Evolutionary conservation across 1,284 basidiomycete genomes (phyloP).

Genomic region (Stereum hirsutum): DNA sequence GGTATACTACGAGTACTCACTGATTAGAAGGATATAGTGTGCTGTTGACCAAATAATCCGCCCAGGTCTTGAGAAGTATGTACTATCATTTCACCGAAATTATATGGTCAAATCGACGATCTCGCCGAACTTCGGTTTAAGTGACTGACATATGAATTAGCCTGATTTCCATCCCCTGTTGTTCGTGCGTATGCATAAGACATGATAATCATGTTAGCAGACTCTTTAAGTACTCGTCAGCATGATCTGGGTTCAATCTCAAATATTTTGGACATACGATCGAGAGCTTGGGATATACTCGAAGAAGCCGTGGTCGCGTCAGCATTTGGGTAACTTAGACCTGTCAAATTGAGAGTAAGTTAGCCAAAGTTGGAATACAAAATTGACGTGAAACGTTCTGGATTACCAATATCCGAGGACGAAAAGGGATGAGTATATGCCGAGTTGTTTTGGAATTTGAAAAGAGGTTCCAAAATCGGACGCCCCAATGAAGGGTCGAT

Average conservation of each 20-base stretch:
- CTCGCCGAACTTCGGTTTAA: neutral
- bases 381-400: neutral
- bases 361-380: too few relatives aligned
- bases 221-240: slow-evolving; percentile 17
- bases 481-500: slow-evolving; percentile 32
- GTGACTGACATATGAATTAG: slow-evolving; percentile 21
- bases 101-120: neutral
- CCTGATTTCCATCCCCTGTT: slow-evolving; percentile 24
- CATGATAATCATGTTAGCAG: slow-evolving; percentile 33
- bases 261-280: slow-evolving; percentile 10
- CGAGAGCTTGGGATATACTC: slow-evolving; percentile 16
- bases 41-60: slow-evolving; percentile 26
- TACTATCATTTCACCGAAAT: slow-evolving; percentile 24
- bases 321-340: slow-evolving; percentile 15
- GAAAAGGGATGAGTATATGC: slow-evolving; percentile 23
- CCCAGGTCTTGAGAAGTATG: slow-evolving; percentile 29
- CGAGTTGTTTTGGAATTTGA: slow-evolving; percentile 29
- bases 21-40: slow-evolving; percentile 25
- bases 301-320: slow-evolving; percentile 14
- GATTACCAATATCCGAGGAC: slow-evolving; percentile 30
- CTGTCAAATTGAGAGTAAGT: too few relatives aligned
- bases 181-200: slow-evolving; percentile 24
- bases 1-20: slow-evolving; percentile 19
- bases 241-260: neutral
- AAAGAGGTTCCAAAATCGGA: slow-evolving; percentile 32